Base-by-base conservation (phyloP, 108 stramenopile genomes). In the Skeletonema potamos region DNA sequence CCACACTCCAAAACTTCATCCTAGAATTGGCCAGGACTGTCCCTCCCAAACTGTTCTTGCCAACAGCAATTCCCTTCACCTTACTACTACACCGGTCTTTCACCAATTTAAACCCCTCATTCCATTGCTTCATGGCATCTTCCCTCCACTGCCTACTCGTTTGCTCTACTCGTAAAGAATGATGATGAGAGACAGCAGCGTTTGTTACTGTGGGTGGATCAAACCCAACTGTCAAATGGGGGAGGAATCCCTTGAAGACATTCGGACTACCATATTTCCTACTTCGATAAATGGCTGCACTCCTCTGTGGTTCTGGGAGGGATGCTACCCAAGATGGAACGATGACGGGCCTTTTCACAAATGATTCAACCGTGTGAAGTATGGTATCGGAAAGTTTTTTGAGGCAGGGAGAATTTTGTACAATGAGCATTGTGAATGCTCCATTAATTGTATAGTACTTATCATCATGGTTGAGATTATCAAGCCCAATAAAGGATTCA, bases 171-270 rank as follows among this genome's bases (percentile, higher is more conserved):
- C 36, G 13, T 43, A 6, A 32, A 6, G 1, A 32, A 32, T 32
- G 30, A 32, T 32, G 30, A 32, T 6, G 11, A 37, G n/a, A 6
- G 28, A 11, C 39, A 6, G 30, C 24, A n/a, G 8, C 34, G 33
- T 28, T 7, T 24, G 24, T 27, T 37, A 24, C 24, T 20, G 46
- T 44, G 34, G 24, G 3, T 4, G 59, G 58, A 68, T 84, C 81
- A 43, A 65, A 84, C 15, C 84, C 84, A 4, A 85, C 84, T 10
- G 77, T 82, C n/a, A 85, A 67, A 54, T 85, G 84, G 2, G 84
- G 84, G 15, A 34, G 58, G 56, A 69, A 85, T 3, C 66, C 68
- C n/a, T 72, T 68, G 27, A 72, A 68, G 6, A 82, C 84, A 74
- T 82, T 82, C 12, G 84, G 80, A 33, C 76, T 78, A 24, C 84